A percentile compares a stretch with the other conserved stretches of the same genome.
Conservation (phyloP, 2,329 filamentous ascomycete genomes). For the Colletotrichum sidae region DNA sequence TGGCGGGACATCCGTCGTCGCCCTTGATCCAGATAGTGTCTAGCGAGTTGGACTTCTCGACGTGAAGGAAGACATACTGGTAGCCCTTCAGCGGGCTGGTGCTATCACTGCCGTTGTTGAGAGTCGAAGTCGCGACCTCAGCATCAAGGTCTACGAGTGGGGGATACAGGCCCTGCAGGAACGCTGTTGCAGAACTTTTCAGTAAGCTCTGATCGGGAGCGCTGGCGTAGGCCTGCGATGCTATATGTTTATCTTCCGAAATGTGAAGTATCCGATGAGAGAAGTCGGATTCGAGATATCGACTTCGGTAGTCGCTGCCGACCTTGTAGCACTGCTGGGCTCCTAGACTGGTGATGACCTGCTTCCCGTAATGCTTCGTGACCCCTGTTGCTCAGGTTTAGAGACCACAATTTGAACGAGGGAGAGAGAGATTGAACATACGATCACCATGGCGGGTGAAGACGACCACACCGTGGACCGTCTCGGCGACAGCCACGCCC, state of each 20-base stretch:
- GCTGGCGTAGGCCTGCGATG: conserved; percentile 47
- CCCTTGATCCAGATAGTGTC: conserved; percentile 53
- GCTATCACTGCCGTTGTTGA: conserved; percentile 42
- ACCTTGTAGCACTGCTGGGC: conserved; percentile 47
- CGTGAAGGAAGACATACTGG: conserved; percentile 48
- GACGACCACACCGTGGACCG: conserved; percentile 47
- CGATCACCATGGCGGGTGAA: conserved; percentile 50
- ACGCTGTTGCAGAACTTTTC: conserved; percentile 49
- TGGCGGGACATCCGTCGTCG: conserved; percentile 48
- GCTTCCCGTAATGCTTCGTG: conserved; percentile 49
- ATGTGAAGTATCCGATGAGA: conserved; percentile 46
- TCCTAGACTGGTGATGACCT: conserved; percentile 48
- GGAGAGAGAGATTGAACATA: conserved; percentile 35
- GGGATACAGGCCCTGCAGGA: conserved; percentile 50
- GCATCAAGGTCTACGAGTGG: conserved; percentile 44
- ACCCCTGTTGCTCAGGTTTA: conserved; percentile 41
- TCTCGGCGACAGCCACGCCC: conserved; percentile 46
- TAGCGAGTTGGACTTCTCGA: conserved; percentile 45
- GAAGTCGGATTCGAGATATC: conserved; percentile 43
- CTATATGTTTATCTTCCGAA: conserved; percentile 47
- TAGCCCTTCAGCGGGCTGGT: conserved; percentile 44
- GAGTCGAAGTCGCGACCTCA: conserved; percentile 43
- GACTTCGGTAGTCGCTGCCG: conserved; percentile 40
- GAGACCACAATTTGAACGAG: background rate
- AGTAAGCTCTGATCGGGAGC: conserved; percentile 48